Conservation (phyloP, 2,329 filamentous ascomycete genomes). For the Hypoxylon sp. region DNA sequence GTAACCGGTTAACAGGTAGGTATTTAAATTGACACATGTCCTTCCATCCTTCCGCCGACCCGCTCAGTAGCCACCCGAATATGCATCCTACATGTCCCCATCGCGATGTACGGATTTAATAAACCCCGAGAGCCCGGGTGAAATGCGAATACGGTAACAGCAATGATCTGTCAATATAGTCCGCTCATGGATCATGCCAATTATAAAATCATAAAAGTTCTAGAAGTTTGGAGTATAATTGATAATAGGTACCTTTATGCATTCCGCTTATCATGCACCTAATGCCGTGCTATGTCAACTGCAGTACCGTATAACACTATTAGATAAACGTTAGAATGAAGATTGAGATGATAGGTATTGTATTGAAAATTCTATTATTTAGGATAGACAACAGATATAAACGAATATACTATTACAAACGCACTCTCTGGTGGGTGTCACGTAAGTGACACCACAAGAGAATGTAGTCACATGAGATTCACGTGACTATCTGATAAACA, state of each 20-base stretch:
- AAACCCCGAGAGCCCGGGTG: background rate
- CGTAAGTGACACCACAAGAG: no score
- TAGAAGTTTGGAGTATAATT: no score
- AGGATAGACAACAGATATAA: no score
- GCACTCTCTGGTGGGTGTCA: no score
- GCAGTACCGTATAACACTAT: background rate
- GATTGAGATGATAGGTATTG: no score
- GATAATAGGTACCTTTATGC: background rate
- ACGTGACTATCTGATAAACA: background rate
- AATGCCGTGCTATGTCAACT: conserved; percentile 13
- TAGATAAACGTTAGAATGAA: no score
- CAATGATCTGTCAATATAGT: background rate
- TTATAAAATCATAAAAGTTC: no score
- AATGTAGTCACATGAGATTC: no score
- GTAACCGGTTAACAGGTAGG: background rate
- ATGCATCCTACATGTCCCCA: background rate
- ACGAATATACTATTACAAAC: no score
- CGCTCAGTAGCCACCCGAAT: background rate
- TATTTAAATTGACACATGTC: background rate
- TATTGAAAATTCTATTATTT: no score
- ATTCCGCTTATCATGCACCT: background rate
- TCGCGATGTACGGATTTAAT: background rate
- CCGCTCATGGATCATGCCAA: no score
- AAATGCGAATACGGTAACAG: background rate
- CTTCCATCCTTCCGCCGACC: background rate